Evolutionary conservation across 2,329 filamentous ascomycete species (phyloP).

Genomic region (Tolypocladium tropicale): DNA sequence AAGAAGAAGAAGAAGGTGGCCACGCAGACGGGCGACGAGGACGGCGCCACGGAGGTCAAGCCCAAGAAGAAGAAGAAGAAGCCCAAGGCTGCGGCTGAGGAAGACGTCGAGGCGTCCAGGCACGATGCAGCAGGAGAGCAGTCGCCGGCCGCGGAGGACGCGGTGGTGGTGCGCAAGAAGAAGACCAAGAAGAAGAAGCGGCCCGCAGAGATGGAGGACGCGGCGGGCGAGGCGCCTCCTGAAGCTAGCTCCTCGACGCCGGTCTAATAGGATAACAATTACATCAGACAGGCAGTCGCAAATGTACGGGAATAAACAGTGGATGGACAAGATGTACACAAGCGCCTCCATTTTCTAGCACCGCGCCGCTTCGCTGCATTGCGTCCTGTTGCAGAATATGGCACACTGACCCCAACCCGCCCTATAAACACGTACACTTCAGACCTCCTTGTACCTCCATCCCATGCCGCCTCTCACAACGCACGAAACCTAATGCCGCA

Average conservation of each 20-base stretch:
- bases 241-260: background rate
- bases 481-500: background rate
- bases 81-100: constrained; percentile 11
- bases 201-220: constrained; percentile 17
- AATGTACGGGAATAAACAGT: background rate
- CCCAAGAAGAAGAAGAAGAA: constrained; percentile 39
- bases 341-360: background rate
- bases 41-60: constrained; percentile 23
- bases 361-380: background rate
- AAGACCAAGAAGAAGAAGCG: constrained; percentile 38
- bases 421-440: background rate
- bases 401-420: background rate
- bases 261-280: background rate
- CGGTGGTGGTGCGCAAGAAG: constrained; percentile 28
- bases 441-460: background rate
- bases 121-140: background rate
- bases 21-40: constrained; percentile 20
- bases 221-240: constrained; percentile 5
- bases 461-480: background rate
- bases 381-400: background rate
- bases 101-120: background rate
- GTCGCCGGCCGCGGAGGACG: constrained; percentile 3
- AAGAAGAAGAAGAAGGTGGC: constrained; percentile 54
- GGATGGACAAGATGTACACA: background rate
- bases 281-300: background rate